phyloP scores from a whole-genome alignment of 805 yeast species.

The Tetrapisispora iriomotensis region DNA sequence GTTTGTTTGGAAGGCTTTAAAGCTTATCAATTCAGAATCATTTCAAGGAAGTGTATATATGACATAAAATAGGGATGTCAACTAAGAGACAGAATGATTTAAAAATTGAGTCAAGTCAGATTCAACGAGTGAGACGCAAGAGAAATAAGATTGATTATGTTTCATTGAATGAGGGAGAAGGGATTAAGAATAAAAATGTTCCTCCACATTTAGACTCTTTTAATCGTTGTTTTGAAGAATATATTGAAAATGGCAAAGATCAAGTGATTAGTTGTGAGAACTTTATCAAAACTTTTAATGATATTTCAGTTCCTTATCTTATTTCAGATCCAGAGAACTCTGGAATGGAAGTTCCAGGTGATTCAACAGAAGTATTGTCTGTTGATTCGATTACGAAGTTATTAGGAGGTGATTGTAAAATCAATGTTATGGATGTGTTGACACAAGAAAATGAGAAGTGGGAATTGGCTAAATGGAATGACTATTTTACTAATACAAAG shows the following conservation, averaged over 20 bases:
- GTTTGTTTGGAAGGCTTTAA: too few species aligned
- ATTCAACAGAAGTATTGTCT: conserved; percentile 7
- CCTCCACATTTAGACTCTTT: conserved; percentile 45
- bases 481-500: conserved; percentile 45
- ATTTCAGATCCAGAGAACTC: conserved; percentile 16
- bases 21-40: too few species aligned
- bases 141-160: conserved; percentile 59
- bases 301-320: conserved; percentile 14
- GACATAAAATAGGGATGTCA: too few species aligned
- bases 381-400: conserved; percentile 28
- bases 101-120: too few species aligned
- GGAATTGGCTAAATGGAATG: conserved; percentile 65
- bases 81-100: too few species aligned
- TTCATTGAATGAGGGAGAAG: conserved; percentile 68
- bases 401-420: conserved; percentile 52
- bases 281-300: conserved; percentile 12
- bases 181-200: conserved; percentile 39
- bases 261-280: conserved; percentile 7
- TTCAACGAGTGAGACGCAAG: too few species aligned
- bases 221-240: conserved; percentile 13
- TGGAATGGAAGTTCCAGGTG: conserved; percentile 12
- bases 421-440: conserved; percentile 84
- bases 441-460: conserved; percentile 59
- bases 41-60: too few species aligned
- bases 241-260: conserved; percentile 11